Conservation (phyloP, 2,329 filamentous ascomycete species). For the Scopulariopsis brevicaulis region DNA sequence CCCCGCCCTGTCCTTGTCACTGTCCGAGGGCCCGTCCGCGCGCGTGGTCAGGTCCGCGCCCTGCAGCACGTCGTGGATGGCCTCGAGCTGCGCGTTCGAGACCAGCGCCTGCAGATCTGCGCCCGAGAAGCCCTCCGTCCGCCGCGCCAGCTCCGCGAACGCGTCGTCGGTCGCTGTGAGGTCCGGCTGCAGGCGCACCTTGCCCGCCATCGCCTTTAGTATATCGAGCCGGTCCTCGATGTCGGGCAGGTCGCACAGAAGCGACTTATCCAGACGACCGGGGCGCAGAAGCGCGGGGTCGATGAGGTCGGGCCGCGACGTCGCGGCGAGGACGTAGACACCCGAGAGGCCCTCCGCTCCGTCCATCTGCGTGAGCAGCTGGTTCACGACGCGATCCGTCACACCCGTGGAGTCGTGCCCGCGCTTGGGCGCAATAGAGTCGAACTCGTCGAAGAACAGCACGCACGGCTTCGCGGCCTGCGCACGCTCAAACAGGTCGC, state of each 20-base stretch:
- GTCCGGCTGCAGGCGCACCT: conserved; percentile 61
- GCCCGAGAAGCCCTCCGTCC: conserved; percentile 84
- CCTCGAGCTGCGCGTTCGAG: conserved; percentile 93
- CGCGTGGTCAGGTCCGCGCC: conserved; percentile 29
- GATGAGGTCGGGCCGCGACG: conserved; percentile 85
- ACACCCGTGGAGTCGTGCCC: conserved; percentile 96
- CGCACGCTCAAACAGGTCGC: conserved; percentile 89
- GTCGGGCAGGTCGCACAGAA: conserved; percentile 82
- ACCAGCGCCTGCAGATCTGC: conserved; percentile 91
- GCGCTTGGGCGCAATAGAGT: conserved; percentile 92
- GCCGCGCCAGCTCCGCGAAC: conserved; percentile 61
- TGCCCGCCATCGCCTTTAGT: conserved; percentile 68
- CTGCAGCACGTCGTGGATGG: conserved; percentile 84
- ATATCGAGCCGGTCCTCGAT: conserved; percentile 80
- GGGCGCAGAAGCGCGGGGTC: conserved; percentile 88
- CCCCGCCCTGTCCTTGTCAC: conserved; percentile 13
- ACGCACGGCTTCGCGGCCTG: conserved; percentile 86
- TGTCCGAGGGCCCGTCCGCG: conserved; percentile 21
- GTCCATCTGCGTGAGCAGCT: conserved; percentile 97
- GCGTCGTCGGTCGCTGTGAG: conserved; percentile 44
- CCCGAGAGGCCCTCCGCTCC: conserved; percentile 90
- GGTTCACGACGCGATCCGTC: conserved; percentile 97
- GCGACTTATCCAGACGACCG: conserved; percentile 82
- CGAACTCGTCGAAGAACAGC: conserved; percentile 97
- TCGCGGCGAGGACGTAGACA: conserved; percentile 93